Conservation (phyloP, 768 basidiomycete species). For the Suillus paluster region DNA sequence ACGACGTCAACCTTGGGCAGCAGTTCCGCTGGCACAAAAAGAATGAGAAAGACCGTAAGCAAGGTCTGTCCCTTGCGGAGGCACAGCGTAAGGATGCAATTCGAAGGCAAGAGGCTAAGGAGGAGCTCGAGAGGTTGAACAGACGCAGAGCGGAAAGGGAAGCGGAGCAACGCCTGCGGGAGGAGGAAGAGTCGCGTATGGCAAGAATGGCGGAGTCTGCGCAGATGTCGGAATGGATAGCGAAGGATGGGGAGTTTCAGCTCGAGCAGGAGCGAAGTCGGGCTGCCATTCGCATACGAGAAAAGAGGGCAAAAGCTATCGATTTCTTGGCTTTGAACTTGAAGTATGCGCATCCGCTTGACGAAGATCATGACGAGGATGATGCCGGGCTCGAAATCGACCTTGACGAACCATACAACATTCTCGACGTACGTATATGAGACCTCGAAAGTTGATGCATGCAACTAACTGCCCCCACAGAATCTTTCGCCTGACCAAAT, state of each 20-base stretch:
- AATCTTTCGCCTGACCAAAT: slow-evolving; percentile 87
- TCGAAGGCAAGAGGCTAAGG: slow-evolving; percentile 88
- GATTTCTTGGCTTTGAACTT: slow-evolving; percentile 97
- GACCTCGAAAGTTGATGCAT: neutral
- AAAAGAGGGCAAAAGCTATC: slow-evolving; percentile 97
- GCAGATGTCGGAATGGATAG: slow-evolving; percentile 98
- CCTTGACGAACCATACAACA: slow-evolving; percentile 97
- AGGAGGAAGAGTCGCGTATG: slow-evolving; percentile 92
- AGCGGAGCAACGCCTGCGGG: slow-evolving; percentile 82
- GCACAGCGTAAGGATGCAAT: slow-evolving; percentile 78
- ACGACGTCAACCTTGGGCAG: slow-evolving; percentile 94
- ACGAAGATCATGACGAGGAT: slow-evolving; percentile 75
- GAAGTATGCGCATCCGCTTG: slow-evolving; percentile 80
- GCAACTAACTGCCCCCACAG: slow-evolving; percentile 42
- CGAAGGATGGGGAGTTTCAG: slow-evolving; percentile 97
- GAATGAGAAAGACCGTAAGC: slow-evolving; percentile 91
- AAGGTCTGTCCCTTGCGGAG: slow-evolving; percentile 80
- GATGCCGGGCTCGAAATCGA: slow-evolving; percentile 96
- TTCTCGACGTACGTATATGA: slow-evolving; percentile 77
- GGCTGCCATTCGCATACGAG: slow-evolving; percentile 92
- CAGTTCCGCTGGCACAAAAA: slow-evolving; percentile 99
- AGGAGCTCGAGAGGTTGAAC: slow-evolving; percentile 92
- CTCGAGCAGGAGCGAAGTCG: slow-evolving; percentile 90
- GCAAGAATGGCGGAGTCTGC: slow-evolving; percentile 90
- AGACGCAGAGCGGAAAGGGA: slow-evolving; percentile 90